Base-by-base conservation (phyloP, 179 eudicot species). In the Beta lomatogona region DNA sequence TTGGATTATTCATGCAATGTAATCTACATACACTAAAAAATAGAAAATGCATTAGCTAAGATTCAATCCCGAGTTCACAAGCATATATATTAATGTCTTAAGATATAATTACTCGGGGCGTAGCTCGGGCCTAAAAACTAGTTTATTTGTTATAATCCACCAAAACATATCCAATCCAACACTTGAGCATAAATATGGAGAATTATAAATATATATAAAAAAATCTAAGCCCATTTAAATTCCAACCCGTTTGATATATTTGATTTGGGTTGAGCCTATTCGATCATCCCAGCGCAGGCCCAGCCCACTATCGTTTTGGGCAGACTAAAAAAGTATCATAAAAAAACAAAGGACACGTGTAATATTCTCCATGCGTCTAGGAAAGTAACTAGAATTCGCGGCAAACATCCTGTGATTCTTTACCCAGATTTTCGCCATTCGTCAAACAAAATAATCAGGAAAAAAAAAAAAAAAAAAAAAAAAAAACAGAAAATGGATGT, bases 321-420 rank as follows among this genome's bases (percentile, higher is more conserved):
- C 48, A 68, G 48, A 68, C 46, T 41, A 15, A n/a, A 71, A n/a
- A 10, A 67, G 25, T 4, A 31, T 1, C 1, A 48, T n/a, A 14
- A 0, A 46, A 46, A 46, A 77, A 64, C 0, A 3, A 25, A 54
- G 15, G 50, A 76, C 79, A 60, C 79, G 68, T 60, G 79, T 76
- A 3, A 76, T 9, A 41, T 45, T n/a, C 8, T 76, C 36, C 44
- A 44, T 41, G 11, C 19, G n/a, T 36, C 53, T 41, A 10, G 69
- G 67, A 3, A 76, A 45, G 44, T 4, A 75, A 8, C 78, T 57
- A 75, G 67, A 75, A 75, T 58, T 58, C 68, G 79, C 79, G 69
- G 79, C 79, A 67, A 76, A 41, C 53, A 44, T 59, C 78, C 65
- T n/a, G 78, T 58, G 69, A 76, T 36, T 60, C 54, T 76, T 60